Evolutionary conservation across 768 basidiomycete species (phyloP), one percentile per base, ranked within the genome.

Genomic region (Suillus clintonianus): DNA sequence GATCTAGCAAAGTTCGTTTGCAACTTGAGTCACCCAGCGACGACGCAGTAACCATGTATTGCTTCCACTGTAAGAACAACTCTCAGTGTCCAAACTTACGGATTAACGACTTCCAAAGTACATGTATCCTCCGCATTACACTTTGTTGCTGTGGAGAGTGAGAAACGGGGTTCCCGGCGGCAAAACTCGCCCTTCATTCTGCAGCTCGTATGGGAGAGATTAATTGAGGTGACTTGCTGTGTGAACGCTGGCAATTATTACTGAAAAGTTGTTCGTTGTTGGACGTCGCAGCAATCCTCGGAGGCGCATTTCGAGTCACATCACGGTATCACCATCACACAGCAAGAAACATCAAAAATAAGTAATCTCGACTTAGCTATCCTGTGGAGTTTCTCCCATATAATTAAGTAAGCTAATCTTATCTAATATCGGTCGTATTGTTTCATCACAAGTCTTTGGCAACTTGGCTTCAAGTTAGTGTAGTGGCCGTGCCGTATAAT

Each of bases 401-500:
- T n/a, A n/a, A n/a, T 27, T 27, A 27, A 34, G 7, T 37, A 24
- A 24, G 7, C 15, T 10, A 27, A 27, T 57, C 37, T 24, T 27
- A 57, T 39, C 24, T 22, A 54, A 54, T 54, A 14, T 34, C 4
- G 32, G 19, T 54, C 19, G 19, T 4, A 37, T 45, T 36, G 62
- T 54, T 53, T 63, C 62, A 65, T 64, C 64, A 64, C 59, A 61
- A 62, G 65, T 62, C 64, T 65, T 68, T 67, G 63, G 48, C 66
- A 59, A 50, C 30, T 45, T 73, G 24, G 11, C 10, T 41, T 41
- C 56, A 24, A 41, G 36, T 65, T 66, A 59, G 64, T 41, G 57
- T 14, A 19, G 57, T 63, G 71, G 73, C 73, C 22, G 70, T 74
- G 57, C 63, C 9, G 9, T 17, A 53, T 47, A 69, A 64, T 19